Evolutionary conservation across 176 grass and related monocot genomes (phyloP), one percentile per base, ranked within the genome.

Genomic region (Carex cristatella): DNA sequence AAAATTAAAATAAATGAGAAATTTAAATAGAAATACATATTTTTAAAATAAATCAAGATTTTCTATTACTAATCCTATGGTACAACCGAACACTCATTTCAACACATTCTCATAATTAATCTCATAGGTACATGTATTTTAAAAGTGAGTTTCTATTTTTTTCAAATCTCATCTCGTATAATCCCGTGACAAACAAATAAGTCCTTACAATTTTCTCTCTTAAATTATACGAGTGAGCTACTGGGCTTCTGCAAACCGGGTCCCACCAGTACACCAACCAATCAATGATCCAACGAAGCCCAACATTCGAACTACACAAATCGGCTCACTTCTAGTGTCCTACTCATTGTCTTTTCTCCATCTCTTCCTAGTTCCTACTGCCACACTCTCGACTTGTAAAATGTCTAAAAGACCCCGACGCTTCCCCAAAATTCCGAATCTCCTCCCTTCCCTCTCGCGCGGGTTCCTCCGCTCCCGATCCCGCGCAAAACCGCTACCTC

Each of bases 371-470:
- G 23, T 70, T 86, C 28, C 88, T 81, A 77, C 89, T 83, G 79
- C 84, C 44, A 75, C 7, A 46, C 64, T 84, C 84, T 53, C 72
- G 61, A 85, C 35, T 80, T 35, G 88, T 82, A 84, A 83, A 86
- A 65, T 83, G 78, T 81, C 81, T 13, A 69, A 85, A 78, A 15
- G 65, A 80, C 67, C 85, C 57, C 78, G 87, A 54, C 81, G 65
- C 23, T 86, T 90, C 71, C 85, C 81, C 68, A 80, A 78, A 84
- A 71, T 91, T 19, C 27, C 88, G 23, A 61, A 81, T 53, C 87
- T 86, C 73, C 64, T 91, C 80, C 71, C 74, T 71, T 84, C 46
- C 87, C 54, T 88, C 86, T 70, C 85, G 31, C 90, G 69, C 87
- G 83, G 90, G 69, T 73, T 85, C 78, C 53, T 67, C 42, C 66